phyloP scores from a whole-genome alignment of 345 rosid species.

The Eucalyptus melliodora region DNA sequence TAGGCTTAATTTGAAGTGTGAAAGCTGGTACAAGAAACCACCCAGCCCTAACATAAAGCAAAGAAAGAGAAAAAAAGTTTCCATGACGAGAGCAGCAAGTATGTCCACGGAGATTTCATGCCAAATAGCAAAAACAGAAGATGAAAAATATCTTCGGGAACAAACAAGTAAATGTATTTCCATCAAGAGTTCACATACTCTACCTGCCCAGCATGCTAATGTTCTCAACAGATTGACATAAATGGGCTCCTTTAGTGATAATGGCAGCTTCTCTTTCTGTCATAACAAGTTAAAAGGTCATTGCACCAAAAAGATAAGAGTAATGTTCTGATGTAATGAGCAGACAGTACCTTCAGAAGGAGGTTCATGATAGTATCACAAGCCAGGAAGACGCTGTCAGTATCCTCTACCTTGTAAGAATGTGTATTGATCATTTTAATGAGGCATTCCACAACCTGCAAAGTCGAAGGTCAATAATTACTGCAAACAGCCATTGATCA shows the following conservation, averaged over 20 bases:
- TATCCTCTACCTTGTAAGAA: conserved; percentile 21
- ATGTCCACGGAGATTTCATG: background rate
- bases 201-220: conserved; percentile 70
- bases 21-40: background rate
- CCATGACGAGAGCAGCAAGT: background rate
- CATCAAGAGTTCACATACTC: background rate
- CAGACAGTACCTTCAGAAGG: conserved; percentile 55
- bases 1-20: background rate
- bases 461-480: background rate
- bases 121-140: background rate
- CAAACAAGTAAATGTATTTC: background rate
- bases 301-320: background rate
- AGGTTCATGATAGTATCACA: conserved; percentile 79
- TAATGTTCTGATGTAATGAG: background rate
- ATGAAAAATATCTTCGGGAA: background rate
- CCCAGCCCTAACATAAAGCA: background rate
- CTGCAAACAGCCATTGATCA: background rate
- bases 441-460: conserved; percentile 74
- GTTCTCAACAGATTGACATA: conserved; percentile 39
- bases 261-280: conserved; percentile 39
- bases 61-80: background rate
- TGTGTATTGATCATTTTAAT: conserved; percentile 30
- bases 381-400: conserved; percentile 53
- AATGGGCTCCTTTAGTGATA: conserved; percentile 27
- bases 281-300: background rate